phyloP scores from a whole-genome alignment of 2,329 filamentous ascomycete genomes.

The Colletotrichum costaricense region DNA sequence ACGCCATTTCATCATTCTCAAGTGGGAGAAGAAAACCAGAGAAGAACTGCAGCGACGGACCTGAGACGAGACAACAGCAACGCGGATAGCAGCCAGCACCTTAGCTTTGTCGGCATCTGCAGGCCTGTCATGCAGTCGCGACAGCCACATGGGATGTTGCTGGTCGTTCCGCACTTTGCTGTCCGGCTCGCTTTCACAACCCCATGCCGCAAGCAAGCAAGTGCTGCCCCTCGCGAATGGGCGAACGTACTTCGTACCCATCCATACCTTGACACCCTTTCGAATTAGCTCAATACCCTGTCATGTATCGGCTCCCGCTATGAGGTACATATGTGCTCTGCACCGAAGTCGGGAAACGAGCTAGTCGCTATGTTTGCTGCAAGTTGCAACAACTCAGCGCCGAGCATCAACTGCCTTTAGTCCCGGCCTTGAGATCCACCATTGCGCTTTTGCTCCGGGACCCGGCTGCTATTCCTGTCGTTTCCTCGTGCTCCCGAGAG shows the following conservation, averaged over 20 bases:
- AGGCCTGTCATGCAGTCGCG: constrained; percentile 17
- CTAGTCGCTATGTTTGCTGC: constrained; percentile 11
- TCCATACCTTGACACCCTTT: neutral
- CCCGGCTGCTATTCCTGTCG: constrained; percentile 31
- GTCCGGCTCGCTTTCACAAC: neutral
- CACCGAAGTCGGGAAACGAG: constrained; percentile 1
- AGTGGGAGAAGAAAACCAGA: constrained; percentile 9
- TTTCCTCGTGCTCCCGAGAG: constrained; percentile 12
- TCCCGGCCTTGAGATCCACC: constrained; percentile 20
- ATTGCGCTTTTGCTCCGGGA: constrained; percentile 5
- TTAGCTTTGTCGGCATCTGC: constrained; percentile 14
- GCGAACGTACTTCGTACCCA: neutral
- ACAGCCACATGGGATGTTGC: neutral
- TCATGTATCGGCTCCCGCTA: neutral
- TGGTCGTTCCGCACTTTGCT: neutral
- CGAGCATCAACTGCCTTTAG: neutral
- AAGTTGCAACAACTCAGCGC: constrained; percentile 12
- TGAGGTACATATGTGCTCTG: neutral
- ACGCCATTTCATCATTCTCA: neutral
- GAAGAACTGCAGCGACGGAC: neutral
- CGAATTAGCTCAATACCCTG: neutral
- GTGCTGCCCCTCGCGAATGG: neutral
- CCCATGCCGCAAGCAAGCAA: constrained; percentile 8
- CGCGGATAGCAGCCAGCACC: neutral
- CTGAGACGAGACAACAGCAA: neutral